phyloP scores from a whole-genome alignment of 2,329 filamentous ascomycete species.

The Exophiala dermatitidis region DNA sequence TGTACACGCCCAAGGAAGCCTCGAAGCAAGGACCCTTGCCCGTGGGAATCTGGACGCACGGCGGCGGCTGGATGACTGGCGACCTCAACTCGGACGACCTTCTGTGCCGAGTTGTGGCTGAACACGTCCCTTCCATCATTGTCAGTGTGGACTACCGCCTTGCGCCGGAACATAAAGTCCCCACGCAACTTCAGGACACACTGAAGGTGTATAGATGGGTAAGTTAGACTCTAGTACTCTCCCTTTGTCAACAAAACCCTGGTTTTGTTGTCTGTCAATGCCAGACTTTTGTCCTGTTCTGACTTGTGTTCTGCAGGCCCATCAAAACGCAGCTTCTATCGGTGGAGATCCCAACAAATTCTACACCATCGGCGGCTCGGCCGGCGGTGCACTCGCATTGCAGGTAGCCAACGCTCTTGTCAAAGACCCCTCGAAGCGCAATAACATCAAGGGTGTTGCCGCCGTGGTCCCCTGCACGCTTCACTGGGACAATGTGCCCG shows the following conservation, averaged over 20 bases:
- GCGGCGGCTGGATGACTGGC: conserved; percentile 31
- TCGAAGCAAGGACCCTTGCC: conserved; percentile 21
- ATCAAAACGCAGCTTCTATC: conserved; percentile 19
- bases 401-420: conserved; percentile 34
- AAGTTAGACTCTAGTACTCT: neutral
- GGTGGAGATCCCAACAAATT: conserved; percentile 28
- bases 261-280: no score
- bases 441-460: conserved; percentile 35
- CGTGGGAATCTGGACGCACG: conserved; percentile 26
- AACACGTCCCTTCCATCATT: conserved; percentile 30
- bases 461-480: conserved; percentile 34
- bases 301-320: conserved; percentile 16
- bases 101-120: conserved; percentile 32
- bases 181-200: conserved; percentile 23
- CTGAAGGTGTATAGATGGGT: conserved; percentile 25
- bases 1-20: conserved; percentile 23
- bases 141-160: conserved; percentile 35
- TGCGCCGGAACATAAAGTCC: conserved; percentile 23
- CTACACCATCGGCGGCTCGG: conserved; percentile 35
- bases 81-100: conserved; percentile 34
- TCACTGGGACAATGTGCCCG: conserved; percentile 35
- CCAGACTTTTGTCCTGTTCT: neutral
- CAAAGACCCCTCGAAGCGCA: conserved; percentile 31
- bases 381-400: conserved; percentile 36
- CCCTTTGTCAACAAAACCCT: no score